phyloP scores from a whole-genome alignment of 495 filamentous ascomycete genomes.

The Talaromyces ruber region DNA sequence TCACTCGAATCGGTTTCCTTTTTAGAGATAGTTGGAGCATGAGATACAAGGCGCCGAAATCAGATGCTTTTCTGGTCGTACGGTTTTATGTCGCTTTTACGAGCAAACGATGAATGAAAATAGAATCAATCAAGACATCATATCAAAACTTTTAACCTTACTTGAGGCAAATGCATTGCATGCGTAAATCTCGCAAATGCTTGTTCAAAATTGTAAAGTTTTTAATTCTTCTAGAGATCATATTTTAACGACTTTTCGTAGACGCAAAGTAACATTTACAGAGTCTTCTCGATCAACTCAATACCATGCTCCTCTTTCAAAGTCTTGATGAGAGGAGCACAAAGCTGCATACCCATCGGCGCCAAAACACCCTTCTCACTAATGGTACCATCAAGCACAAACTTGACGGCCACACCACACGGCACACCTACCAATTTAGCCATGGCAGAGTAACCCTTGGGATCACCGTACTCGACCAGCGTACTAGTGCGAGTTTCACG shows the following conservation, averaged over 20 bases:
- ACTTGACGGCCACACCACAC: conserved; percentile 57
- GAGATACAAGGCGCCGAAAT: not conserved
- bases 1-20: not conserved
- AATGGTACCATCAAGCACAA: conserved; percentile 78
- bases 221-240: not conserved
- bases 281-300: conserved; percentile 34
- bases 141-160: not conserved
- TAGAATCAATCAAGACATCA: not conserved
- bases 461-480: conserved; percentile 78
- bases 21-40: not conserved
- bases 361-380: conserved; percentile 71
- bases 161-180: not conserved
- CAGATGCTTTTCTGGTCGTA: not conserved
- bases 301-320: conserved; percentile 58
- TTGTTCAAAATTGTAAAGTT: not conserved
- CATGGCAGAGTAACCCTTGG: conserved; percentile 81
- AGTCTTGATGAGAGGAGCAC: conserved; percentile 54
- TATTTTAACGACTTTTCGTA: not conserved
- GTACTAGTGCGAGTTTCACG: conserved; percentile 73
- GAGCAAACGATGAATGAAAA: not conserved
- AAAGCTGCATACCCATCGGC: conserved; percentile 68
- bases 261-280: conserved; percentile 15
- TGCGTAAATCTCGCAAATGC: not conserved
- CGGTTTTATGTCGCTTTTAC: not conserved
- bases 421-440: conserved; percentile 72